A percentile compares a stretch with the other conserved stretches of the same genome.
phyloP scores from a whole-genome alignment of 164 flowering plant genomes.

The Kalanchoe fedtschenkoi region DNA sequence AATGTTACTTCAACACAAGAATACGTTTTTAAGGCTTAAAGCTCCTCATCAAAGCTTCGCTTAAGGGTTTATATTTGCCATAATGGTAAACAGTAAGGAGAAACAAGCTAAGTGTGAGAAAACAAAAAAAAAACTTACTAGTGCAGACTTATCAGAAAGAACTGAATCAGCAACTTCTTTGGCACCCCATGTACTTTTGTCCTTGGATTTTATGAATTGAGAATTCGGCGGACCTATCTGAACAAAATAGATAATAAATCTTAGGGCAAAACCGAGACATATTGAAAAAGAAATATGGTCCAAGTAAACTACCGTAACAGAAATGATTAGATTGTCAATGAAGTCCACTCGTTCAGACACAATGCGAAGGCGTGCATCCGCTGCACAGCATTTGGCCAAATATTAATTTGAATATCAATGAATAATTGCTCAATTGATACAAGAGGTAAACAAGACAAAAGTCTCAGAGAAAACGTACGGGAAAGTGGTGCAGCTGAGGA shows the following conservation, averaged over 20 bases:
- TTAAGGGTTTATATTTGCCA: not conserved
- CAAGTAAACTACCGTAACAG: slow-evolving; percentile 58
- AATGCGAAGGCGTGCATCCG: slow-evolving; percentile 93
- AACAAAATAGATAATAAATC: slow-evolving; percentile 21
- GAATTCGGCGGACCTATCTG: slow-evolving; percentile 96
- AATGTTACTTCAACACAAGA: not conserved
- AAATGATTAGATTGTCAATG: slow-evolving; percentile 74
- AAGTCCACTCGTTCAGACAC: slow-evolving; percentile 96
- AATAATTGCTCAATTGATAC: not conserved
- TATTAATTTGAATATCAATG: not conserved
- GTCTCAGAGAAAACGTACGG: slow-evolving; percentile 42
- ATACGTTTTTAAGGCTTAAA: not conserved
- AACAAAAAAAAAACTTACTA: slow-evolving; percentile 24
- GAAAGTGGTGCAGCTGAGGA: slow-evolving; percentile 98
- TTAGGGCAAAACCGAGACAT: slow-evolving; percentile 9
- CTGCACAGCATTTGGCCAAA: slow-evolving; percentile 26
- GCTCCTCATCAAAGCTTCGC: not conserved
- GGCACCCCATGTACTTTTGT: slow-evolving; percentile 72
- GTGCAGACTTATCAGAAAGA: slow-evolving; percentile 73
- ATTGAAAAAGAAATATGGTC: slow-evolving; percentile 6
- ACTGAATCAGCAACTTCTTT: slow-evolving; percentile 96
- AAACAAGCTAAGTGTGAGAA: not conserved
- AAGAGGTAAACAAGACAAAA: not conserved
- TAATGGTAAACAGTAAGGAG: not conserved
- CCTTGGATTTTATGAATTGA: slow-evolving; percentile 52